Evolutionary conservation across 2,329 filamentous ascomycete species (phyloP), one percentile per base, ranked within the genome.

Genomic region (Pseudogymnoascus sp.): DNA sequence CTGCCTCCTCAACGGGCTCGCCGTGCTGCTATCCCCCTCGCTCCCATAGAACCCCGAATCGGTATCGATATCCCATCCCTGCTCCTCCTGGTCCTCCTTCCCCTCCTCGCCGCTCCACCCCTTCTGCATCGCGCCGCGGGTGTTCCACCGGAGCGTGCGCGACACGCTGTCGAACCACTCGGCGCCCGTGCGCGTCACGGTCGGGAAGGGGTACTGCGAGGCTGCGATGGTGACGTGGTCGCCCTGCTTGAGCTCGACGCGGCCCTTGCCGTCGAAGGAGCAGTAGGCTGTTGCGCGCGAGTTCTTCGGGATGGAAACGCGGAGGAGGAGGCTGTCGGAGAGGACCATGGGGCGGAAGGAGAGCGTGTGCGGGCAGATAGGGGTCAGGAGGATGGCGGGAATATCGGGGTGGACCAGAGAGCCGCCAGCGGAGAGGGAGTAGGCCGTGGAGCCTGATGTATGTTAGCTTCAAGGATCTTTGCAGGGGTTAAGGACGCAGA

Each of bases 81-180:
- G 82, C 59, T 85, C 78, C 28, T 79, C 76, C 67, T 77, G 75
- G 47, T 73, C 70, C n/a, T 71, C 71, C 11, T 75, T 74, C 5
- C 76, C 72, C 23, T 72, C 73, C 42, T 72, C 73, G 12, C 64
- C 65, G 5, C 63, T 76, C 79, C 87, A 99, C 2, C 86, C 90
- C 75, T 97, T 97, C 76, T 99, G 94, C 62, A 88, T 88, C 4
- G 93, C 92, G 4, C 92, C 92, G 53, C 94, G 84, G 25, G 90
- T 93, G 77, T 99, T 99, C 94, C 94, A 99, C 66, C 92, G 84
- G 64, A 99, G 80, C 3, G 93, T 96, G 65, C 93, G 85, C 62
- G 90, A 91, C 59, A 99, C 91, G 71, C 91, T 95, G 75, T 97
- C 90, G 73, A 99, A 97, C 94, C 94, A 99, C 75, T 99, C 94